A percentile compares a stretch with the other conserved stretches of the same genome.
These are phyloP conservation scores for Cladosporium sp. DNA, from an alignment of 2,329 filamentous ascomycete genomes.

Conservation along the genomic window DNA sequence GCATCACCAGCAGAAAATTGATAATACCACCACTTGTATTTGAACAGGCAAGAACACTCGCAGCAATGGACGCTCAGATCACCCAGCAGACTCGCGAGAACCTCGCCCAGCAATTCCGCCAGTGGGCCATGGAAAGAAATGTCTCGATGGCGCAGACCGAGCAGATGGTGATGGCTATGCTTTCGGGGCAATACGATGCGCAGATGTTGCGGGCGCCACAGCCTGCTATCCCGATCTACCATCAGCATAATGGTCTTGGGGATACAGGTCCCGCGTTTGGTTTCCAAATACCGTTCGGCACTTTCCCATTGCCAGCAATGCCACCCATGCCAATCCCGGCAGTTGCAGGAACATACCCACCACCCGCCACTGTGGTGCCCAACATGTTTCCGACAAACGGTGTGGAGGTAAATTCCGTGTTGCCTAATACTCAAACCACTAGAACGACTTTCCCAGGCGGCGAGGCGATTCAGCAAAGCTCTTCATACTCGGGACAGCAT, in stretches of 20 bases:
- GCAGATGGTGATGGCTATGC: constrained; percentile 1
- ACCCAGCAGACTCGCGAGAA: constrained; percentile 4
- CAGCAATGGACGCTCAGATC: neutral
- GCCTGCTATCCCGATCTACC: neutral
- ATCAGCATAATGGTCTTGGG: neutral
- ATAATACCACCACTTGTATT: too few relatives aligned
- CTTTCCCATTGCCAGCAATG: neutral
- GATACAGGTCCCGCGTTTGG: neutral
- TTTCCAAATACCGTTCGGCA: neutral
- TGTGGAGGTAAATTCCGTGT: too few relatives aligned
- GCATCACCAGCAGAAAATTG: too few relatives aligned
- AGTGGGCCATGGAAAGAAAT: constrained; percentile 5
- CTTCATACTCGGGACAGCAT: constrained; percentile 16
- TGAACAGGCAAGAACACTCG: too few relatives aligned
- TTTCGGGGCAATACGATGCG: constrained; percentile 8
- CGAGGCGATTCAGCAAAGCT: constrained; percentile 15
- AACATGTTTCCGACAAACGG: neutral
- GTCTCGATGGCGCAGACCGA: neutral
- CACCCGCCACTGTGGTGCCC: neutral
- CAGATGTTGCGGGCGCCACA: neutral
- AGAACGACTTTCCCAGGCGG: constrained; percentile 21
- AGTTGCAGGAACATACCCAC: neutral
- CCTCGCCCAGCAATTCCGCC: neutral
- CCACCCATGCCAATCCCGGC: neutral
- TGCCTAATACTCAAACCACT: neutral